Conservation (phyloP, 768 basidiomycete species). For the Sarcomyxa edulis region DNA sequence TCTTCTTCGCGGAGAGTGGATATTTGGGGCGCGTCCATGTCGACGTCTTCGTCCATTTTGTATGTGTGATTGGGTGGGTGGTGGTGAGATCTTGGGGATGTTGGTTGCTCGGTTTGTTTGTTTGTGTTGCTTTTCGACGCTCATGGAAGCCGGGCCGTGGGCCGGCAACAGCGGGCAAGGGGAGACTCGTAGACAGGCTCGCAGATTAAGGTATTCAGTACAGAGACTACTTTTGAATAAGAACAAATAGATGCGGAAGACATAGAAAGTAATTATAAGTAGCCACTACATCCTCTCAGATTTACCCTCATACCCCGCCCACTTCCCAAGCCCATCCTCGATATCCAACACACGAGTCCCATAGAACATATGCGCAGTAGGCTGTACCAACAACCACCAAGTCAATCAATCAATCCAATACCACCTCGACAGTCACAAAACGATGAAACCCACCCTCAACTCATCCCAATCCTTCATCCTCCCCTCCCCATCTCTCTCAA, state of each 20-base stretch:
- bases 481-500: constrained; percentile 49
- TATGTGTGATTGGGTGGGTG: too few species aligned
- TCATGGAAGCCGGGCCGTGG: too few species aligned
- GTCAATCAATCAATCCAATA: too few species aligned
- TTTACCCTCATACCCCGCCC: constrained; percentile 55
- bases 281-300: constrained; percentile 31
- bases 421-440: too few species aligned
- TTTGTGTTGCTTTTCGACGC: too few species aligned
- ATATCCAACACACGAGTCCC: constrained; percentile 55
- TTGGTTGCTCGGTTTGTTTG: too few species aligned
- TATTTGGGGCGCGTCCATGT: constrained; percentile 81
- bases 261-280: constrained; percentile 12
- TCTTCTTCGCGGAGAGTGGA: constrained; percentile 73
- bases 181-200: too few species aligned
- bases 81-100: too few species aligned
- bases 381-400: constrained; percentile 55
- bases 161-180: too few species aligned
- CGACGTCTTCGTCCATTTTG: constrained; percentile 41
- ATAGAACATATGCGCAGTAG: constrained; percentile 65
- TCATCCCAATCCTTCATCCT: constrained; percentile 39
- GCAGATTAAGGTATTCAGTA: too few species aligned
- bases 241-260: too few species aligned
- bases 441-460: too few species aligned
- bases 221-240: constrained; percentile 1
- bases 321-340: constrained; percentile 52